A percentile compares a stretch with the other conserved stretches of the same genome.
Evolutionary conservation across 306 rosid species (phyloP).

Genomic region (Medicago truncatula): DNA sequence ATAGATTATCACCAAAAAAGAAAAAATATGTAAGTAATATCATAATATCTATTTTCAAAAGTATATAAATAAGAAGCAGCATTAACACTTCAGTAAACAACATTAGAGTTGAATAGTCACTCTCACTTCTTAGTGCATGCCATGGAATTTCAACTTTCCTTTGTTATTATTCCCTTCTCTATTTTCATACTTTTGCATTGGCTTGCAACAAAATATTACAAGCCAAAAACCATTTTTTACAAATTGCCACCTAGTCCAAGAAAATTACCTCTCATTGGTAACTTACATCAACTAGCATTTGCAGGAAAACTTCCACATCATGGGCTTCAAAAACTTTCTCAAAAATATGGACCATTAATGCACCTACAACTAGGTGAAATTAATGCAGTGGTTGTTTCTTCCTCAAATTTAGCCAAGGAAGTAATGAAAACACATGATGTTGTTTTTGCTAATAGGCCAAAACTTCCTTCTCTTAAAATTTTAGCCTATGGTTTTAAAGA

Average conservation of each 20-base stretch:
- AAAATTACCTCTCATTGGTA: constrained; percentile 37
- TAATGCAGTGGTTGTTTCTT: not conserved
- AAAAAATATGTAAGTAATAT: not conserved
- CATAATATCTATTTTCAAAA: not conserved
- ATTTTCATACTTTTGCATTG: not conserved
- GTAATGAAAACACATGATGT: constrained; percentile 33
- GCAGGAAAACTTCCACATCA: constrained; percentile 25
- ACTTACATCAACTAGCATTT: constrained; percentile 31
- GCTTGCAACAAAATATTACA: constrained; percentile 23
- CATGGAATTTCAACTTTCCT: not conserved
- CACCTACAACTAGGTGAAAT: constrained; percentile 34
- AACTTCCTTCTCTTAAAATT: not conserved
- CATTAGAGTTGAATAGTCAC: not conserved
- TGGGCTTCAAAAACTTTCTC: constrained; percentile 6
- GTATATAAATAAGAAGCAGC: not conserved
- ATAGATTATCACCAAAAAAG: no score
- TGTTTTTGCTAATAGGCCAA: constrained; percentile 25
- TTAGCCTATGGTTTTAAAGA: not conserved
- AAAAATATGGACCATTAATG: not conserved
- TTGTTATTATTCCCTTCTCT: not conserved
- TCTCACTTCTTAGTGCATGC: not conserved
- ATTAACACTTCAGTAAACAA: not conserved
- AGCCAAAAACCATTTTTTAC: not conserved
- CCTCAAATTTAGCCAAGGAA: constrained; percentile 28
- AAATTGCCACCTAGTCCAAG: constrained; percentile 33